These are phyloP conservation scores for Paxillus ammoniavirescens DNA, from an alignment of 768 basidiomycete genomes.

Conservation along the genomic window DNA sequence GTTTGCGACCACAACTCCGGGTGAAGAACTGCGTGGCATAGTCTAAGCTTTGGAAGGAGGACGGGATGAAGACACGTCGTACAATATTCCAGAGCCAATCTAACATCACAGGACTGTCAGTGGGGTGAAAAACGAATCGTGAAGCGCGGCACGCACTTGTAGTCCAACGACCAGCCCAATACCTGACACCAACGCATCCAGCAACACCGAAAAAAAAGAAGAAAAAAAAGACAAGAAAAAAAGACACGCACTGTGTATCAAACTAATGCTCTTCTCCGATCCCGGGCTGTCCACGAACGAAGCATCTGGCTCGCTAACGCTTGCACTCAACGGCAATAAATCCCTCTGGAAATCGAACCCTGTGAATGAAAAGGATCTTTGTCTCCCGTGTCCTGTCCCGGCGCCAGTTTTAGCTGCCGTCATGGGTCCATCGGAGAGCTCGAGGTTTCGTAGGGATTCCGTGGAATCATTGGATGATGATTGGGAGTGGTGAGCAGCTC, in stretches of 20 bases:
- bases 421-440: slow-evolving; percentile 66
- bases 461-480: slow-evolving; percentile 49
- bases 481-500: not conserved
- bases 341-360: slow-evolving; percentile 81
- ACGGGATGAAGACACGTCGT: slow-evolving; percentile 30
- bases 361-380: slow-evolving; percentile 65
- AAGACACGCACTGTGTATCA: slow-evolving; percentile 66
- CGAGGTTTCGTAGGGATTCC: slow-evolving; percentile 75
- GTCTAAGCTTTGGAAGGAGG: slow-evolving; percentile 1
- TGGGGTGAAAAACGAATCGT: not conserved
- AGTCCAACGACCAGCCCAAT: slow-evolving; percentile 81
- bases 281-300: slow-evolving; percentile 49
- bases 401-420: slow-evolving; percentile 4
- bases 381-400: slow-evolving; percentile 21
- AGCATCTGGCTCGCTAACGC: slow-evolving; percentile 67
- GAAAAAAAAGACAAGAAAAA: not conserved
- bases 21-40: slow-evolving; percentile 64
- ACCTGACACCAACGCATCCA: slow-evolving; percentile 42
- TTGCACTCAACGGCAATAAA: slow-evolving; percentile 73
- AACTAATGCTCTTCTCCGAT: slow-evolving; percentile 70
- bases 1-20: slow-evolving; percentile 88
- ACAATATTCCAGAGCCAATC: slow-evolving; percentile 97
- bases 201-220: not conserved
- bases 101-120: slow-evolving; percentile 24
- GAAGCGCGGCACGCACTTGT: slow-evolving; percentile 48